Conservation (phyloP, 345 rosid genomes). For the Rhizophora apiculata region DNA sequence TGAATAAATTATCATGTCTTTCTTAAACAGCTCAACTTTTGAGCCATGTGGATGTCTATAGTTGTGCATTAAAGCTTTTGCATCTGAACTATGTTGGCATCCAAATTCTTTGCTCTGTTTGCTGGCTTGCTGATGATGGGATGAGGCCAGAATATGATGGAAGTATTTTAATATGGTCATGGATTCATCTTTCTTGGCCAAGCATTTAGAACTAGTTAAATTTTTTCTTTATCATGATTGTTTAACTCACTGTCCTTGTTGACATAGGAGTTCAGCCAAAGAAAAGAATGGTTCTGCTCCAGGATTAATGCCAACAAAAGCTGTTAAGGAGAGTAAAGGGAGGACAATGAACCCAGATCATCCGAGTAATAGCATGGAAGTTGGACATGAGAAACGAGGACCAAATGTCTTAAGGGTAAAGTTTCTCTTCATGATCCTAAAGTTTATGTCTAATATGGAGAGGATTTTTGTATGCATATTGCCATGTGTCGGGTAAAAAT, state of each 20-base stretch:
- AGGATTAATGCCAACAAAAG: conserved; percentile 24
- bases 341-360: conserved; percentile 17
- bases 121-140: too few species aligned
- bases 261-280: conserved; percentile 34
- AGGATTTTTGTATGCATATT: background rate
- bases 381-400: conserved; percentile 28
- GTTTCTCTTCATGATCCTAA: background rate
- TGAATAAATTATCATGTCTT: background rate
- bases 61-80: too few species aligned
- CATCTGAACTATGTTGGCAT: too few species aligned
- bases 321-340: conserved; percentile 34
- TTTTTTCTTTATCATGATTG: too few species aligned
- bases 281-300: conserved; percentile 31
- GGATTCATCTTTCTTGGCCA: too few species aligned
- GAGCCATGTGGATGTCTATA: too few species aligned
- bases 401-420: conserved; percentile 29
- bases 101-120: background rate
- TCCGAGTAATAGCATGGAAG: conserved; percentile 23
- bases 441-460: conserved; percentile 4
- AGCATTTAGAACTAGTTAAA: too few species aligned
- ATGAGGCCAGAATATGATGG: too few species aligned
- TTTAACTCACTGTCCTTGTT: conserved; percentile 16
- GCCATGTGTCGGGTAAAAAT: background rate
- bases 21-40: background rate
- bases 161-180: too few species aligned